These are phyloP conservation scores for Paecilomyces fulvus DNA, from an alignment of 2,329 filamentous ascomycete species.

Conservation along the genomic window DNA sequence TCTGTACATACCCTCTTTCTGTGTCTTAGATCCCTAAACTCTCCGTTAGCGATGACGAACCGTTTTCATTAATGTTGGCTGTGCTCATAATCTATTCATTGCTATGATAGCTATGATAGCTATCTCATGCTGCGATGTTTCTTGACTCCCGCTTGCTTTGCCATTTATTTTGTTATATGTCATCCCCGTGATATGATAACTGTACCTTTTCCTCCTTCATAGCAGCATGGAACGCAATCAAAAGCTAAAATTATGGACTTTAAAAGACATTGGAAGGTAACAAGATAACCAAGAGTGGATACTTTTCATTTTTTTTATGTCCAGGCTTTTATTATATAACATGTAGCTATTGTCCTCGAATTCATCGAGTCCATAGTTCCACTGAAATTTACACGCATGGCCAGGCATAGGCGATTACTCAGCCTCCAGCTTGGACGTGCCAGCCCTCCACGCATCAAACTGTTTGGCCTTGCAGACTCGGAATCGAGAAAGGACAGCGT, in stretches of 20 bases:
- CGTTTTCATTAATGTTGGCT: background rate
- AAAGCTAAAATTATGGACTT: background rate
- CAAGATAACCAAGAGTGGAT: background rate
- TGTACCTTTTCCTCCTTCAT: background rate
- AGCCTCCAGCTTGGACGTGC: background rate
- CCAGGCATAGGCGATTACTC: background rate
- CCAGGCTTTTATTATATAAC: background rate
- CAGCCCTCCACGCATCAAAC: conserved; percentile 4
- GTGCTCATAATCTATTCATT: background rate
- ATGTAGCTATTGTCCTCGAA: too few relatives aligned
- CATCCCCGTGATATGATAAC: background rate
- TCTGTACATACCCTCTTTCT: background rate
- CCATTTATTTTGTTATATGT: background rate
- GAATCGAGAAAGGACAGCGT: conserved; percentile 48
- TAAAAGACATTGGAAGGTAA: background rate
- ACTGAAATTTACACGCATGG: background rate
- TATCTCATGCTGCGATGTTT: background rate
- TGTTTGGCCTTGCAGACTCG: conserved; percentile 28
- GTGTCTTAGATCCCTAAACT: background rate
- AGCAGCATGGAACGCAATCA: background rate
- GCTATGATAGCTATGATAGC: too few relatives aligned
- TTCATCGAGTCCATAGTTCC: too few relatives aligned
- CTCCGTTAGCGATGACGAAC: background rate
- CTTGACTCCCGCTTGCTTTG: background rate
- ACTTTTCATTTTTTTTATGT: background rate